Evolutionary conservation across 768 basidiomycete species (phyloP), one percentile per base, ranked within the genome.

Genomic region (Tephrocybe rancida): DNA sequence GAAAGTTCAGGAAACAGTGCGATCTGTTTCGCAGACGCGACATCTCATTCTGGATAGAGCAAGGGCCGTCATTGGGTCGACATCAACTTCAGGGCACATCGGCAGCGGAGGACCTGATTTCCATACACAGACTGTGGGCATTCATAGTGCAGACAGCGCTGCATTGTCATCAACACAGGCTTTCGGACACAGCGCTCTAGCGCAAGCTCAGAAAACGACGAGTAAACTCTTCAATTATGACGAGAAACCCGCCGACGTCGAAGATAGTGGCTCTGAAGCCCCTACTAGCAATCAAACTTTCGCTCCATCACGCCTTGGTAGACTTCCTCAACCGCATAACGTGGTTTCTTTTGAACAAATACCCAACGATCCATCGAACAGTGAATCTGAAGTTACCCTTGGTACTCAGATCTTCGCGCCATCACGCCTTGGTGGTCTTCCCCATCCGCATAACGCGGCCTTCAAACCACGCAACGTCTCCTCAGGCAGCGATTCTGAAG

Each of bases 11-110:
- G 70, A 76, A 38, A 80, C 77, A 7, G 73, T 89, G 48, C 72
- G 72, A 60, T 73, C 64, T 32, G 64, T 80, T n/a, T 61, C 68
- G 3, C 73, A 78, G 38, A 83, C 79, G 5, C 80, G 85, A 8
- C 67, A 68, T 27, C 55, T 58, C 22, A 80, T 79, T 35, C 63
- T 76, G 29, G 65, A 69, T 30, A 70, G 70, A 44, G 77, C 76
- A 2, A 67, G 67, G 44, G 60, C 54, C 18, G 48, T 79, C 27
- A 60, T 80, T 7, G 60, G 62, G n/a, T 38, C 59, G 13, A 48
- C 56, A 18, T 54, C 55, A 7, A 37, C 16, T 16, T 37, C 35
- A 13, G 35, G 35, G 14, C 58, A 58, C 30, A 48, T 24, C 18
- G 54, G 46, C 8, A 52, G 50, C 35, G 32, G 37, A 14, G 52